These are phyloP conservation scores for Penicillium roqueforti DNA, from an alignment of 495 filamentous ascomycete genomes.

Conservation along the genomic window DNA sequence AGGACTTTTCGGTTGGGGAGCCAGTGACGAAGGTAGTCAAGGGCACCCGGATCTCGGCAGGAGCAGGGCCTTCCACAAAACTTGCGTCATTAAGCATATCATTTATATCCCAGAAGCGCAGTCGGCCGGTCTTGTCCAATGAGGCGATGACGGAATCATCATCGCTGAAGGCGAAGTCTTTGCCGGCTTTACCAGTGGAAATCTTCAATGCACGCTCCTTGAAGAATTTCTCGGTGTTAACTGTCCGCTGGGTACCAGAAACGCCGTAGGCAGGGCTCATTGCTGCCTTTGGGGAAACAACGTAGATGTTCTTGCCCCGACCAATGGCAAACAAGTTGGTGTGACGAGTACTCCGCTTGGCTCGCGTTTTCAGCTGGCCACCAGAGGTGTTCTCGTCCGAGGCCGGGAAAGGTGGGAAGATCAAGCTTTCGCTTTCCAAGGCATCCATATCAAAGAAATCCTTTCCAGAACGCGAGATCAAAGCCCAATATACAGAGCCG, in stretches of 20 bases:
- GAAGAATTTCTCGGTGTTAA: conserved; percentile 82
- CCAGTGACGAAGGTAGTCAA: conserved; percentile 74
- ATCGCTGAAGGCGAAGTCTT: conserved; percentile 96
- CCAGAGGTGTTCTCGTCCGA: conserved; percentile 77
- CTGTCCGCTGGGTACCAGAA: conserved; percentile 63
- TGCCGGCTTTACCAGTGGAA: conserved; percentile 93
- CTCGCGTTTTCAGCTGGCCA: conserved; percentile 92
- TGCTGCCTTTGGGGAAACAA: conserved; percentile 78
- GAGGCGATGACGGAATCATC: conserved; percentile 93
- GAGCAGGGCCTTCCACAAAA: conserved; percentile 50
- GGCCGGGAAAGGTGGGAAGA: conserved; percentile 72
- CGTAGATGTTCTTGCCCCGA: conserved; percentile 89
- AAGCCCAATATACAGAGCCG: conserved; percentile 88
- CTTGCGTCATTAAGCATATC: conserved; percentile 60
- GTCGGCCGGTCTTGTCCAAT: conserved; percentile 88
- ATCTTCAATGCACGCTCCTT: conserved; percentile 84
- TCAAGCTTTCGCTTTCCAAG: conserved; percentile 71
- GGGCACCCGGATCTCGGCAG: conserved; percentile 70
- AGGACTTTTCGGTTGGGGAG: conserved; percentile 77
- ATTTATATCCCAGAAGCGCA: conserved; percentile 96
- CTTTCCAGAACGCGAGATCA: conserved; percentile 63
- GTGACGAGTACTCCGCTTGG: conserved; percentile 80
- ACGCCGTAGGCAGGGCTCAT: conserved; percentile 66
- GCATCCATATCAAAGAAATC: conserved; percentile 69
- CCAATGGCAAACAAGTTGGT: conserved; percentile 92